phyloP scores from a whole-genome alignment of 495 filamentous ascomycete species.

The Lasiosphaeria hispida region DNA sequence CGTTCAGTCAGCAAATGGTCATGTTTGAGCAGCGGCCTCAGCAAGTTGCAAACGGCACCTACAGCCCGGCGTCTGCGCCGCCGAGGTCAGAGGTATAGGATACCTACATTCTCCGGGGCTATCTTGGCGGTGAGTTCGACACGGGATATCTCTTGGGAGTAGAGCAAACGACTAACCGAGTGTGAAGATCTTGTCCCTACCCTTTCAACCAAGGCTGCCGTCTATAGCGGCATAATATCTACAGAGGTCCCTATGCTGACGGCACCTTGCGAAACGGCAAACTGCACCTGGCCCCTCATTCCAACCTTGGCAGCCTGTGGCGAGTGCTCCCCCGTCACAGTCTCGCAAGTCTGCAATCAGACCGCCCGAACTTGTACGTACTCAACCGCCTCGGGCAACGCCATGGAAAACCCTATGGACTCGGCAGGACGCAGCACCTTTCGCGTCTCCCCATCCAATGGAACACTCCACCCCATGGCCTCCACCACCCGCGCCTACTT shows the following conservation, averaged over 20 bases:
- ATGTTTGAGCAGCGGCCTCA: constrained; percentile 29
- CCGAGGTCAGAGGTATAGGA: constrained; percentile 33
- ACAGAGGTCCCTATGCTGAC: constrained; percentile 20
- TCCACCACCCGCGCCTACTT: constrained; percentile 26
- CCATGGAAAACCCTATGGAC: constrained; percentile 14
- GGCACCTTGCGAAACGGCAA: constrained; percentile 29
- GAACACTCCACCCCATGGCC: constrained; percentile 12
- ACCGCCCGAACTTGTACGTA: constrained; percentile 30
- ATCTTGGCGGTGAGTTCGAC: constrained; percentile 22
- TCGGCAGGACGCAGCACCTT: constrained; percentile 25
- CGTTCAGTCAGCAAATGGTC: constrained; percentile 40
- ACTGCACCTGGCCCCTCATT: constrained; percentile 37
- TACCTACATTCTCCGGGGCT: constrained; percentile 22
- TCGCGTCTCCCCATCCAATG: constrained; percentile 30
- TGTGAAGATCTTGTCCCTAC: constrained; percentile 24
- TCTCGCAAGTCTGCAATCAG: constrained; percentile 22
- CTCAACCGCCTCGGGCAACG: constrained; percentile 30
- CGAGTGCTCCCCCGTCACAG: constrained; percentile 23
- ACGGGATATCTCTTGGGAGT: neutral
- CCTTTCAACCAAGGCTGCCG: constrained; percentile 37
- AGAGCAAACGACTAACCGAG: neutral
- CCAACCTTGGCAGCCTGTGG: constrained; percentile 38
- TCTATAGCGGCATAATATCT: constrained; percentile 40
- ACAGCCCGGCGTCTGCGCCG: constrained; percentile 20
- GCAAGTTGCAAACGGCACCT: constrained; percentile 2